Evolutionary conservation across 441 rosid species (phyloP).

Genomic region (Pelargonium fulgidum): DNA sequence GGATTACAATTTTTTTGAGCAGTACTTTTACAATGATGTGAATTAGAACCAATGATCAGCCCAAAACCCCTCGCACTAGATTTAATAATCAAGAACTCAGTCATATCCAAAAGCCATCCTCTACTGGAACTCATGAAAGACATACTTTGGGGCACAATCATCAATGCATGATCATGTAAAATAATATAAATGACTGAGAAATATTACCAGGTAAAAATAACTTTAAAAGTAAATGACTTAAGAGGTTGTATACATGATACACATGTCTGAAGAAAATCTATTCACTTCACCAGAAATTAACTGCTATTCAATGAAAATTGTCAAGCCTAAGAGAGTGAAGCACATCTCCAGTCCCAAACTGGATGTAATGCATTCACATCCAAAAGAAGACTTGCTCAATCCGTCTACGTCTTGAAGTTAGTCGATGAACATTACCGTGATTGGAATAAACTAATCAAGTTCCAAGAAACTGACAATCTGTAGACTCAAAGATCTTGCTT

Average conservation of each 20-base stretch:
- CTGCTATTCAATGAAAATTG: neutral
- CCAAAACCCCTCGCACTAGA: neutral
- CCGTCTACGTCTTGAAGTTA: neutral
- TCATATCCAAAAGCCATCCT: neutral
- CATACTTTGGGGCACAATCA: neutral
- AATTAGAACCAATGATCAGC: neutral
- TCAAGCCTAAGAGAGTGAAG: neutral
- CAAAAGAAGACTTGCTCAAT: neutral
- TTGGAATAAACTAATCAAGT: conserved; percentile 4
- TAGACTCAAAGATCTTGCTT: neutral
- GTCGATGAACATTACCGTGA: neutral
- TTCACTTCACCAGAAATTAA: neutral
- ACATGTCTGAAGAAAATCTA: neutral
- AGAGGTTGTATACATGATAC: neutral
- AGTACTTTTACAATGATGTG: neutral
- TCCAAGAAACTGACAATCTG: neutral
- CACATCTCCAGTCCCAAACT: neutral
- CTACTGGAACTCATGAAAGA: neutral
- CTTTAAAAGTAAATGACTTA: neutral
- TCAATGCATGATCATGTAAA: neutral
- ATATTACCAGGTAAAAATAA: neutral
- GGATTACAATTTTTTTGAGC: neutral
- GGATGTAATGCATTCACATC: neutral
- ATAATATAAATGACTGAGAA: neutral
- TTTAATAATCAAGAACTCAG: neutral